Conservation (phyloP, 805 yeast genomes). For the Ogataea paradorogensis region DNA sequence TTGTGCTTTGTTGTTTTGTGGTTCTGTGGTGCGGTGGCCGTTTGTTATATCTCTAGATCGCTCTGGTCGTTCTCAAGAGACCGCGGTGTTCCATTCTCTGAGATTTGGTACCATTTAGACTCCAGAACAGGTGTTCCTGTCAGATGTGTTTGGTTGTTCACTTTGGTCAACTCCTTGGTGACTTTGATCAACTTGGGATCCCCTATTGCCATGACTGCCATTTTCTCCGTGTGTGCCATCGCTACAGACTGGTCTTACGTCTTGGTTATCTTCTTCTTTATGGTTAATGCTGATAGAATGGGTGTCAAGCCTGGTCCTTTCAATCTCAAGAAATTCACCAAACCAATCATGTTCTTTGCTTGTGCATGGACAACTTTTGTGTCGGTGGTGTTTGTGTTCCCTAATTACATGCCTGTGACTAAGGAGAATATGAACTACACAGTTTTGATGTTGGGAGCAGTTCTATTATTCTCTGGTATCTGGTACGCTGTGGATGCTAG, state of each 20-base stretch:
- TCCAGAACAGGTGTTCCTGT: slow-evolving; percentile 42
- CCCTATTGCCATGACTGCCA: slow-evolving; percentile 48
- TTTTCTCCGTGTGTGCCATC: slow-evolving; percentile 52
- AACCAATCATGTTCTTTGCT: slow-evolving; percentile 39
- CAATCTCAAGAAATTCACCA: slow-evolving; percentile 42
- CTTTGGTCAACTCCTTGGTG: slow-evolving; percentile 41
- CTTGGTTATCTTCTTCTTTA: slow-evolving; percentile 41
- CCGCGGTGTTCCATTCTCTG: slow-evolving; percentile 47
- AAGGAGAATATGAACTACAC: slow-evolving; percentile 54
- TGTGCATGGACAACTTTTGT: slow-evolving; percentile 46
- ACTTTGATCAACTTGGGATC: slow-evolving; percentile 43
- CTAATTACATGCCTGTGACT: slow-evolving; percentile 43
- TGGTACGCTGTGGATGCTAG: slow-evolving; percentile 50
- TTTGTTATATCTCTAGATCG: slow-evolving; percentile 49
- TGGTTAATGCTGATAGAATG: slow-evolving; percentile 42
- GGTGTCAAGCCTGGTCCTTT: slow-evolving; percentile 50
- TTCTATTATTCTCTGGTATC: slow-evolving; percentile 35
- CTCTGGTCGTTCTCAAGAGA: slow-evolving; percentile 59
- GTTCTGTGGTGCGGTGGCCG: slow-evolving; percentile 52
- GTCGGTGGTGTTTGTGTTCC: slow-evolving; percentile 50
- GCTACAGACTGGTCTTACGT: slow-evolving; percentile 51
- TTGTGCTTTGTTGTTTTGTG: slow-evolving; percentile 48
- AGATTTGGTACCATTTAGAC: slow-evolving; percentile 41
- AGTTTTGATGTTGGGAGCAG: slow-evolving; percentile 45
- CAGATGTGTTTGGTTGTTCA: slow-evolving; percentile 42